phyloP scores from a whole-genome alignment of 192 early-diverging fungal species.

The Pilobolus umbonatus region DNA sequence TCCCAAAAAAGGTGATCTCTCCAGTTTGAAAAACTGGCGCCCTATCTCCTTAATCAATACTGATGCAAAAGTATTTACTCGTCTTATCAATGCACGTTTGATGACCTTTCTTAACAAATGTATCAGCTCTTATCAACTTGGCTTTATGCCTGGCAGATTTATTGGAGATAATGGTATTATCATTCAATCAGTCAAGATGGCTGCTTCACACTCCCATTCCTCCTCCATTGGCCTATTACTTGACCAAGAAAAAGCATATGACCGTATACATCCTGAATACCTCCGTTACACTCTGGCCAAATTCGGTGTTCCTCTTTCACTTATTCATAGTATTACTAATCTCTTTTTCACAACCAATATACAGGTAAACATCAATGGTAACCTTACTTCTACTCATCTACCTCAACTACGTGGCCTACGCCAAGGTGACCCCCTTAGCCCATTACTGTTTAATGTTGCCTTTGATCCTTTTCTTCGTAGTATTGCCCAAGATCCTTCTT shows the following conservation, averaged over 20 bases:
- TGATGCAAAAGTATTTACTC: constrained; percentile 23
- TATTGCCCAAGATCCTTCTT: too few relatives aligned
- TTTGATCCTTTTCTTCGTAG: too few relatives aligned
- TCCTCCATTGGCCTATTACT: constrained; percentile 6
- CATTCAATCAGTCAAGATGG: neutral
- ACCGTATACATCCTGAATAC: too few relatives aligned
- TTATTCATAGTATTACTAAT: too few relatives aligned
- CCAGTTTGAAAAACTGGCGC: constrained; percentile 13
- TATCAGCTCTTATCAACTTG: constrained; percentile 15
- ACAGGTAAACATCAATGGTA: too few relatives aligned
- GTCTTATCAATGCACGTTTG: neutral
- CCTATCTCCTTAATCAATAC: constrained; percentile 18
- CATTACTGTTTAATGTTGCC: constrained; percentile 19
- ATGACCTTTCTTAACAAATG: neutral
- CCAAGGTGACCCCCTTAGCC: constrained; percentile 31
- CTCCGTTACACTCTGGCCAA: too few relatives aligned
- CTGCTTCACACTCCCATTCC: neutral
- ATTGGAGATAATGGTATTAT: constrained; percentile 16
- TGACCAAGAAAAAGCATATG: constrained; percentile 31
- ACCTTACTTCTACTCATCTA: too few relatives aligned
- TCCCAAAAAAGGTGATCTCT: constrained; percentile 25
- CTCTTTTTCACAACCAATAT: too few relatives aligned
- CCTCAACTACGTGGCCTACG: constrained; percentile 19
- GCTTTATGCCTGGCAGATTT: constrained; percentile 13
- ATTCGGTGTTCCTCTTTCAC: too few relatives aligned